These are phyloP conservation scores for Olyra latifolia DNA, from an alignment of 176 grass and related monocot species.

Conservation along the genomic window DNA sequence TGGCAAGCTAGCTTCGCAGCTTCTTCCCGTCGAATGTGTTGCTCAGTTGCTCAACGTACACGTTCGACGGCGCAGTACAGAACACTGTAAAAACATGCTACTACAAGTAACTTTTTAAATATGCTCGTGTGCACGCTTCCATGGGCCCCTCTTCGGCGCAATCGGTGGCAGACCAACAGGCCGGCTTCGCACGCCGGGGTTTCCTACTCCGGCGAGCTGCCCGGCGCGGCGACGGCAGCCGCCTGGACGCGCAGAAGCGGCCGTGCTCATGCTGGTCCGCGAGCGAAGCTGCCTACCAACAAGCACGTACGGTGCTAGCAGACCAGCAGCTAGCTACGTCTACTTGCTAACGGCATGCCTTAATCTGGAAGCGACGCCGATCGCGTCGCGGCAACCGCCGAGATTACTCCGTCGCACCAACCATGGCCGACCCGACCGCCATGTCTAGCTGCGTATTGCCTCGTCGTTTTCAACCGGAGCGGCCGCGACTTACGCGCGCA, in stretches of 20 bases:
- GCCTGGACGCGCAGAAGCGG: not conserved
- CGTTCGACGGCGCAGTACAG: not conserved
- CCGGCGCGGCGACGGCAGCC: no score
- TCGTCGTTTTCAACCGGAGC: not conserved
- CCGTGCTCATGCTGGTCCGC: not conserved
- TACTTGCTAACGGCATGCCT: slow-evolving; percentile 21
- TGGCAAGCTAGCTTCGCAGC: not conserved
- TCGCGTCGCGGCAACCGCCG: slow-evolving; percentile 34
- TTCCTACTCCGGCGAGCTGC: not conserved
- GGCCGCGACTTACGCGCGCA: slow-evolving; percentile 3
- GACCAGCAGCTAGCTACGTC: not conserved
- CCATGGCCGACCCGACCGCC: slow-evolving; percentile 6
- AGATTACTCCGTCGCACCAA: slow-evolving; percentile 21
- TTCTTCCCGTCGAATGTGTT: not conserved
- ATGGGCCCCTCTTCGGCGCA: not conserved
- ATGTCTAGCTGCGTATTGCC: slow-evolving; percentile 8
- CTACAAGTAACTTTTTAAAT: not conserved
- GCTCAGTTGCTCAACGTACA: not conserved
- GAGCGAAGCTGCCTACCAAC: not conserved
- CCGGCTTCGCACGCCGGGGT: not conserved
- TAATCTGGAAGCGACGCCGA: slow-evolving; percentile 28
- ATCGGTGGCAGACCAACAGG: not conserved
- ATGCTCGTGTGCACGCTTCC: not conserved
- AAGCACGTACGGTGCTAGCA: not conserved
- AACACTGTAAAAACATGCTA: not conserved